Conservation (phyloP, 768 basidiomycete species). For the Sporobolomyces phaffii region DNA sequence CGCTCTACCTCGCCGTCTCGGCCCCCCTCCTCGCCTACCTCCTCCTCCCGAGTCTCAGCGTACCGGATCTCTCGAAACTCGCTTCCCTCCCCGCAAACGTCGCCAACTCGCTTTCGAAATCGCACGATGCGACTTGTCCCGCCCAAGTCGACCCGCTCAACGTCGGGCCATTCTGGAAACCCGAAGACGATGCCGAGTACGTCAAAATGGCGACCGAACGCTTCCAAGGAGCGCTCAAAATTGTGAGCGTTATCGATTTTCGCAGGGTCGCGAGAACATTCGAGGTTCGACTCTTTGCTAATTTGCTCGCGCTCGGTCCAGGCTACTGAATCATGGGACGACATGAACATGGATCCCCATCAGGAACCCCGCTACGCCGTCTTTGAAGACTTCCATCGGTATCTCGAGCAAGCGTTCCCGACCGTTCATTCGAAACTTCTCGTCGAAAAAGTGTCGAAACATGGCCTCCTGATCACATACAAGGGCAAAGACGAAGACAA, state of each 20-base stretch:
- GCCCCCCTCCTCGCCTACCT: not conserved
- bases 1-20: not conserved
- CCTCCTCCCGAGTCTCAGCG: not conserved
- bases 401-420: slow-evolving; percentile 6
- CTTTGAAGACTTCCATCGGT: slow-evolving; percentile 3
- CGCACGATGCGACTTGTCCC: slow-evolving; percentile 6
- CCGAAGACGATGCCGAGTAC: slow-evolving; percentile 10
- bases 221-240: slow-evolving; percentile 11
- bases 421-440: slow-evolving; percentile 45
- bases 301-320: no score
- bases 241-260: no score
- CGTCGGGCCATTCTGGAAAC: slow-evolving; percentile 15
- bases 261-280: no score
- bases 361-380: slow-evolving; percentile 10
- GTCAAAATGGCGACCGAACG: slow-evolving; percentile 12
- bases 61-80: slow-evolving; percentile 5
- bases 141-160: not conserved
- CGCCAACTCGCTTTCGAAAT: not conserved
- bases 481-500: slow-evolving; percentile 57
- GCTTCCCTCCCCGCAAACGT: not conserved
- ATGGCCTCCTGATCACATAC: slow-evolving; percentile 51
- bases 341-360: slow-evolving; percentile 2
- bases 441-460: not conserved
- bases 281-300: no score
- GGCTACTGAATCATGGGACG: slow-evolving; percentile 10